A percentile compares a stretch with the other conserved stretches of the same genome.
Evolutionary conservation across 2,329 filamentous ascomycete species (phyloP).

Genomic region (Penicillium sp.): DNA sequence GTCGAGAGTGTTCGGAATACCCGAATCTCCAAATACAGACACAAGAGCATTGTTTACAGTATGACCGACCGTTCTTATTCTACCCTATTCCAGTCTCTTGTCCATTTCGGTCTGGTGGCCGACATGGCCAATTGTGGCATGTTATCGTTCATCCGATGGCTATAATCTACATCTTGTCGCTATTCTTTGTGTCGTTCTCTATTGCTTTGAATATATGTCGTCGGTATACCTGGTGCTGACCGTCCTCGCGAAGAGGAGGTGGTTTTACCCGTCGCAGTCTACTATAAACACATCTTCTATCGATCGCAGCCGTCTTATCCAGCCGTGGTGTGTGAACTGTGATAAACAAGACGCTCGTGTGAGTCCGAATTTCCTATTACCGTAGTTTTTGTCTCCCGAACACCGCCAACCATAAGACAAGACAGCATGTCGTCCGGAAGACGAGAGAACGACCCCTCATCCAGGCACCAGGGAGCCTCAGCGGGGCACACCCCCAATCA

Average conservation of each 20-base stretch:
- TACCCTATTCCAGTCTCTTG: neutral
- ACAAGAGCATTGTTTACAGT: neutral
- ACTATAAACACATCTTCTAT: neutral
- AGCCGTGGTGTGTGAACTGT: neutral
- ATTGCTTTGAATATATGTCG: neutral
- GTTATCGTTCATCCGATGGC: neutral
- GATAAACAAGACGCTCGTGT: neutral
- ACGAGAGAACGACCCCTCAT: neutral
- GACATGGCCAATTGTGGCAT: neutral
- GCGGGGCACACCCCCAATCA: neutral
- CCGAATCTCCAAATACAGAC: neutral
- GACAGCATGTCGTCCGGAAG: slow-evolving; percentile 6
- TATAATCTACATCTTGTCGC: neutral
- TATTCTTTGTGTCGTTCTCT: neutral
- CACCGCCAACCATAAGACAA: neutral
- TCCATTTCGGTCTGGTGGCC: neutral
- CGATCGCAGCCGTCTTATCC: neutral
- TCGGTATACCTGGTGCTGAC: neutral
- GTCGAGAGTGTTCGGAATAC: neutral
- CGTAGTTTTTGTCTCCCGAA: neutral
- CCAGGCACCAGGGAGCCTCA: neutral
- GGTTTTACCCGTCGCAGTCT: neutral
- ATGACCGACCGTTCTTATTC: neutral
- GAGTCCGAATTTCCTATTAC: neutral
- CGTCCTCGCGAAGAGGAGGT: neutral